These are phyloP conservation scores for Peronosclerospora sorghi DNA, from an alignment of 352 stramenopile species.

Conservation along the genomic window DNA sequence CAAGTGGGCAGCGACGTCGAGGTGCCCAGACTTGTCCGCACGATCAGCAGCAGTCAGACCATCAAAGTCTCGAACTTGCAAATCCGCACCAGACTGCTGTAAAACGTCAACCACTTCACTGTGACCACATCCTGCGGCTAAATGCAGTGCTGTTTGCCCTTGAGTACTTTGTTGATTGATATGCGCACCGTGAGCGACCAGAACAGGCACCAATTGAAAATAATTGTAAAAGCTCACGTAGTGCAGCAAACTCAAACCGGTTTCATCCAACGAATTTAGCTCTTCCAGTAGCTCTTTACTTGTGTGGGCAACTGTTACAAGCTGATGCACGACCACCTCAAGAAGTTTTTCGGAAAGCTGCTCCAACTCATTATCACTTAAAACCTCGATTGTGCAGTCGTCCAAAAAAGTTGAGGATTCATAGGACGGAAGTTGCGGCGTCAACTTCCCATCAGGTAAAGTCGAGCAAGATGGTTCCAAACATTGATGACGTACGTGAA, in stretches of 20 bases:
- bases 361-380: slow-evolving; percentile 74
- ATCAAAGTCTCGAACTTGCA: slow-evolving; percentile 57
- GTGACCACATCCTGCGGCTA: slow-evolving; percentile 71
- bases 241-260: slow-evolving; percentile 77
- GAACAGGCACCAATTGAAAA: slow-evolving; percentile 55
- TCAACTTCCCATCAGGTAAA: neutral
- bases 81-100: slow-evolving; percentile 44
- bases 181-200: slow-evolving; percentile 71
- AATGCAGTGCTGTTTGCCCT: slow-evolving; percentile 72
- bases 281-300: slow-evolving; percentile 77
- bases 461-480: slow-evolving; percentile 2
- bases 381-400: slow-evolving; percentile 57
- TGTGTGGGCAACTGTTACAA: slow-evolving; percentile 68
- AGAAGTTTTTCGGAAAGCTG: slow-evolving; percentile 69
- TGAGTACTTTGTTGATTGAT: slow-evolving; percentile 81
- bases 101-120: slow-evolving; percentile 54
- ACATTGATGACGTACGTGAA: slow-evolving; percentile 1
- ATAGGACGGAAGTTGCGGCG: slow-evolving; percentile 3
- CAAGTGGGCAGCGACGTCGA: slow-evolving; percentile 33
- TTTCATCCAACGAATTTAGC: slow-evolving; percentile 82
- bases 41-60: slow-evolving; percentile 61
- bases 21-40: slow-evolving; percentile 63
- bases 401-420: slow-evolving; percentile 29
- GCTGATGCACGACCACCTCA: slow-evolving; percentile 72
- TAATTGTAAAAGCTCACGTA: slow-evolving; percentile 88